Evolutionary conservation across 2,329 filamentous ascomycete genomes (phyloP), one percentile per base, ranked within the genome.

Genomic region (Hymenoscyphus infarciens): DNA sequence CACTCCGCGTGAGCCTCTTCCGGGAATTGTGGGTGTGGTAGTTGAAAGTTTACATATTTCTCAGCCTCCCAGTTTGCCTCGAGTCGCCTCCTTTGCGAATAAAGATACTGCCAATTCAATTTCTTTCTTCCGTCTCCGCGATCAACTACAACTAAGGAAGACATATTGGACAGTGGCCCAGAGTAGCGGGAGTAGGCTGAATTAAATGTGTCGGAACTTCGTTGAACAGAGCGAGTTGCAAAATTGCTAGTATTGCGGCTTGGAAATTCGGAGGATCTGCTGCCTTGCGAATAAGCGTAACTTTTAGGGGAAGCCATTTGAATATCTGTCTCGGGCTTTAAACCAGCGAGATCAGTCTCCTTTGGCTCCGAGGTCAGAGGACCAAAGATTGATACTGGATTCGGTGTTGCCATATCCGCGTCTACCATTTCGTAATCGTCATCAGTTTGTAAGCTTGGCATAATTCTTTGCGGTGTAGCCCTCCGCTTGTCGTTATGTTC

Each of bases 1-100:
- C 93, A 98, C 73, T 98, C 94, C 22, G 82, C 83, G 73, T 99
- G 95, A 0, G 91, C 91, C 74, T 98, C 94, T 35, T 90, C 83
- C 0, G 87, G 86, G 70, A 92, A 82, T 42, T 86, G 82, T 0
- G 92, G 92, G 71, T 97, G 92, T 0, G 95, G 95, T 1, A 99
- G 83, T 74, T 96, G 92, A 71, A 98, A 98, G 67, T 93, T 96
- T 2, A 82, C 86, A 74, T 84, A 97, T 63, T 87, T 88, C 3
- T 91, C 93, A 22, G 87, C 83, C 63, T 91, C 87, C 95, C 95
- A 99, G 74, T 99, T 98, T 7, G 88, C 86, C 77, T 99, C 95
- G 15, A 99, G 79, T 25, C 87, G 83, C 61, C 88, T 84, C 64
- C 95, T 88, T 80, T 97, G 91, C 67, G 91, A 91, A 77, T 97